These are phyloP conservation scores for Sugiyamaella floridensis DNA, from an alignment of 805 yeast genomes.

Conservation along the genomic window DNA sequence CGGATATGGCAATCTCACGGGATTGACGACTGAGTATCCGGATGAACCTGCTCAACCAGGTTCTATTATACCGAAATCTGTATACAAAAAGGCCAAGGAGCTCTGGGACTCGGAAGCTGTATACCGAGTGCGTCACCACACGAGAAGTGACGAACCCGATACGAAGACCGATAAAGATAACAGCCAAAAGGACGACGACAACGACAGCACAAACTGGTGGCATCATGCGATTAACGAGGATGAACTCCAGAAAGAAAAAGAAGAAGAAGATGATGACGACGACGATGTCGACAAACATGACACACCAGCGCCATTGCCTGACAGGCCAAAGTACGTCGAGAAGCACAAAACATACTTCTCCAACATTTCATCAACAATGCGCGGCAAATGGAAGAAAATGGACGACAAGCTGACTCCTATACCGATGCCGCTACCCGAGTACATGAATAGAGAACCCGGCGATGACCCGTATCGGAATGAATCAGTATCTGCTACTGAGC, in stretches of 20 bases:
- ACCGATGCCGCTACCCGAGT: slow-evolving; percentile 14
- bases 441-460: background rate
- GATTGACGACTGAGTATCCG: slow-evolving; percentile 57
- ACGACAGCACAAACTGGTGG: background rate
- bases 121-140: background rate
- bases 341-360: slow-evolving; percentile 12
- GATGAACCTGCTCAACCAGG: slow-evolving; percentile 40
- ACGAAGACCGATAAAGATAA: background rate
- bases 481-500: background rate
- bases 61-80: slow-evolving; percentile 14
- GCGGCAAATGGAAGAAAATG: slow-evolving; percentile 41
- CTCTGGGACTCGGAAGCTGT: slow-evolving; percentile 8
- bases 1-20: slow-evolving; percentile 70
- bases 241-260: background rate
- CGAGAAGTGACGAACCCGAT: background rate
- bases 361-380: slow-evolving; percentile 31
- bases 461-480: background rate
- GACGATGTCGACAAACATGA: too few species aligned
- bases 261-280: too few species aligned
- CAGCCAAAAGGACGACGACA: too few species aligned
- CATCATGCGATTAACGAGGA: slow-evolving; percentile 2
- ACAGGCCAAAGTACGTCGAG: too few species aligned
- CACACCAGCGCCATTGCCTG: background rate
- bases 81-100: slow-evolving; percentile 9
- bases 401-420: slow-evolving; percentile 35